Conservation (phyloP, 805 yeast genomes). For the Yamadazyma endophytica region DNA sequence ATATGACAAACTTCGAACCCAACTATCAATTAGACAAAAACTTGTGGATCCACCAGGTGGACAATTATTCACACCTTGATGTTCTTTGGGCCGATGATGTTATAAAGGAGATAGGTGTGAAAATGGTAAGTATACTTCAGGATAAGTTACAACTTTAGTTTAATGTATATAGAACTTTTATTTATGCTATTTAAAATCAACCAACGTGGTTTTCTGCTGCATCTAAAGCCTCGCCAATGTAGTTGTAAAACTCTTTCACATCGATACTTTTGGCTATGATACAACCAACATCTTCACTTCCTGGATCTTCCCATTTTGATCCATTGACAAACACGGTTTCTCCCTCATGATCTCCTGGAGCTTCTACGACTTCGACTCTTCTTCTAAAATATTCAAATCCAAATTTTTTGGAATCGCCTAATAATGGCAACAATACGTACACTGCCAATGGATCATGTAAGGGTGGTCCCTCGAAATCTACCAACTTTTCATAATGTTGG, state of each 20-base stretch:
- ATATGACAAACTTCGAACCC: constrained; percentile 59
- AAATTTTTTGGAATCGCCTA: constrained; percentile 13
- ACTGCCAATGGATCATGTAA: constrained; percentile 79
- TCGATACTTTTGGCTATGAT: constrained; percentile 14
- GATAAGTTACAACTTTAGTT: constrained; percentile 1
- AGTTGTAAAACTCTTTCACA: constrained; percentile 13
- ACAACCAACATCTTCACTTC: constrained; percentile 13
- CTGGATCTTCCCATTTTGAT: constrained; percentile 8
- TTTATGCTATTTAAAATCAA: neutral
- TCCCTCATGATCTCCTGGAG: constrained; percentile 26
- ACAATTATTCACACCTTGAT: constrained; percentile 79
- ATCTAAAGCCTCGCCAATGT: constrained; percentile 14
- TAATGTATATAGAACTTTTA: neutral
- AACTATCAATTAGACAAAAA: constrained; percentile 29
- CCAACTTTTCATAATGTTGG: constrained; percentile 9
- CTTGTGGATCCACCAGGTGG: constrained; percentile 42
- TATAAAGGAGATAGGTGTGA: constrained; percentile 56
- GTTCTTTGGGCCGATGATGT: constrained; percentile 90
- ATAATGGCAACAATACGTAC: constrained; percentile 50
- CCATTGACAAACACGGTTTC: constrained; percentile 16
- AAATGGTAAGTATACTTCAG: constrained; percentile 2
- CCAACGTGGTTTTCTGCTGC: constrained; percentile 12
- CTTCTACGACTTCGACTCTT: constrained; percentile 19
- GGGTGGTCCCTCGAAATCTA: constrained; percentile 53
- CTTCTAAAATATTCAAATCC: constrained; percentile 23